Conservation (phyloP, 2,329 filamentous ascomycete genomes). For the Ceratocystis cubensis region DNA sequence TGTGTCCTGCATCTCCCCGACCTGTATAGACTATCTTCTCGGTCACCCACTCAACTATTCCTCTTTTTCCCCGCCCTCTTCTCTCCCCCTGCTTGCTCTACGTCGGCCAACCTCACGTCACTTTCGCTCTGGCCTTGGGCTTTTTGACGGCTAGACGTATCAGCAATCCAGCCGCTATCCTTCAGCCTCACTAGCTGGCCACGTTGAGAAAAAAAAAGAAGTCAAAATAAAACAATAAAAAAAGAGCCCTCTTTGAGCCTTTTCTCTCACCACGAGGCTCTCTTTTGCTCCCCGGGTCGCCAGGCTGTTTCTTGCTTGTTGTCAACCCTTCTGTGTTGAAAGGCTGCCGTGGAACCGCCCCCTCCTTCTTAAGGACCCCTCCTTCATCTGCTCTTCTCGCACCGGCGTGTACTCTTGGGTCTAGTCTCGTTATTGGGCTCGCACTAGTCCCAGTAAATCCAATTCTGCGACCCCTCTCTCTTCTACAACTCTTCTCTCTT, state of each 20-base stretch:
- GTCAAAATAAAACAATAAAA: background rate
- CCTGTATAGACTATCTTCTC: background rate
- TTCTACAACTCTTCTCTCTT: background rate
- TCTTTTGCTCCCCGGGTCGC: background rate
- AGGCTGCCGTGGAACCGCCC: background rate
- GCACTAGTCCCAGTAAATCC: constrained; percentile 4
- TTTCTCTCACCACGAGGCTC: background rate
- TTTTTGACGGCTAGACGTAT: constrained; percentile 3
- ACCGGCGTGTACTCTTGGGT: constrained; percentile 15
- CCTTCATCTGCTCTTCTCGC: constrained; percentile 13
- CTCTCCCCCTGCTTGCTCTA: background rate
- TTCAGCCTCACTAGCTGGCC: constrained; percentile 7
- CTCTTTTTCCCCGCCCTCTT: constrained; percentile 5
- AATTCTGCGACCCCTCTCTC: constrained; percentile 1
- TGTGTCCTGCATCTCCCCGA: constrained; percentile 2
- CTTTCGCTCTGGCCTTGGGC: constrained; percentile 1
- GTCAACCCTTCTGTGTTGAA: background rate
- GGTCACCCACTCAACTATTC: background rate
- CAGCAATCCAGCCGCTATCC: constrained; percentile 1
- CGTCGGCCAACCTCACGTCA: constrained; percentile 4
- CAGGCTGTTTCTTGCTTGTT: background rate
- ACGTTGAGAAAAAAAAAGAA: constrained; percentile 4
- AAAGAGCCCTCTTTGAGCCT: background rate
- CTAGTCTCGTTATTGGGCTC: constrained; percentile 9
- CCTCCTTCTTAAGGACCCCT: constrained; percentile 18